phyloP scores from a whole-genome alignment of 2,329 filamentous ascomycete species.

The Dothideomycetes sp. region DNA sequence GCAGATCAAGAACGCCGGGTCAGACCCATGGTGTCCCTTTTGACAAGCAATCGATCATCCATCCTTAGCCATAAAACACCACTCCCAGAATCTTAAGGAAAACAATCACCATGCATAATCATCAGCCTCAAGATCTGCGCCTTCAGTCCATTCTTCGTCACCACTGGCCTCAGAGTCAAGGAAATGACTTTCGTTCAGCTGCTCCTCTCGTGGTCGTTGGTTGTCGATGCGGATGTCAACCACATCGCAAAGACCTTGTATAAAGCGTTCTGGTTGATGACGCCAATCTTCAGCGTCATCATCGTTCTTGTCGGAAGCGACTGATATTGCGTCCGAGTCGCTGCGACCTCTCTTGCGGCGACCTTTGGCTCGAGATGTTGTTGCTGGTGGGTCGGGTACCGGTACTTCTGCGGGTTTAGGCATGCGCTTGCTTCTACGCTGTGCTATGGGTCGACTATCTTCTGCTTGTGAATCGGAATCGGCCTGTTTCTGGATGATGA shows the following conservation, averaged over 20 bases:
- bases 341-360: constrained; percentile 15
- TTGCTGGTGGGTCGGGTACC: neutral
- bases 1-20: too few species aligned
- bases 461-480: neutral
- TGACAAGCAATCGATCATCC: too few species aligned
- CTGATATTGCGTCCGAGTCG: constrained; percentile 12
- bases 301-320: constrained; percentile 25
- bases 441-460: constrained; percentile 6
- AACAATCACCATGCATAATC: constrained; percentile 29
- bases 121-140: constrained; percentile 38
- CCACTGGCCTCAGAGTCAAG: constrained; percentile 51
- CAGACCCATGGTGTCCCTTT: too few species aligned
- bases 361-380: constrained; percentile 14
- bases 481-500: constrained; percentile 22
- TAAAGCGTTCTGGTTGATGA: constrained; percentile 27
- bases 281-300: constrained; percentile 28
- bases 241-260: constrained; percentile 61
- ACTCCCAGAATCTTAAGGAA: too few species aligned
- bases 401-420: constrained; percentile 12
- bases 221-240: constrained; percentile 70
- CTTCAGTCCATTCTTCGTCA: constrained; percentile 49
- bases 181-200: constrained; percentile 65
- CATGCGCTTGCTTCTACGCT: constrained; percentile 25
- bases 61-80: too few species aligned
- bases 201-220: constrained; percentile 58